Base-by-base conservation (phyloP, 1,284 basidiomycete species). In the Vanrija sp. region DNA sequence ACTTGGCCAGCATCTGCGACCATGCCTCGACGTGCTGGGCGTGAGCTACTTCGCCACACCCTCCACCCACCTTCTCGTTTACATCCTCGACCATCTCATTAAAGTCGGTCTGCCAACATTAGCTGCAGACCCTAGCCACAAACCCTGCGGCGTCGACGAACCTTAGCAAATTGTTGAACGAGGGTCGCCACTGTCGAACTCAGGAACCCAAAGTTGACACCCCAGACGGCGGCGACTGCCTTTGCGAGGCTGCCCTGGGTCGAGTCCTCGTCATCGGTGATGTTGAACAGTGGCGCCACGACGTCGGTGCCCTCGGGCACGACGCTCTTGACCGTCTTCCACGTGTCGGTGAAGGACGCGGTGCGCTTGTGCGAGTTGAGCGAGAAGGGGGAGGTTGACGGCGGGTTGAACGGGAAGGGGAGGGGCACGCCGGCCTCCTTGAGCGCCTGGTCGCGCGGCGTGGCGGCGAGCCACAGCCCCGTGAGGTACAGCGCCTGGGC, bases 181-280 rank as follows among this genome's bases (percentile, higher is more conserved):
- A 76, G 59, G 12, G 85, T 83, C 57, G 83, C 87, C 55, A 86
- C 83, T 15, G 91, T 76, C 56, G 86, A 77, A 56, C 85, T 87
- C 74, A 91, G 84, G 71, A 92, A 94, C 64, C 91, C 89, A 60
- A 88, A 89, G 10, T 86, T 87, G 49, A 92, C 88, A 39, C 84
- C 86, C 73, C 92, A 94, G 63, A 85, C 83, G 18, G 84, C 82
- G 2, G 88, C 85, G 21, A 89, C 83, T 10, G 82, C 83, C 55
- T 83, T 81, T 3, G 86, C 89, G n/a, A 88, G 82, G 55, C 85
- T 86, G 28, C 86, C 79, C 54, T 90, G 80, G 1, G 89, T 91
- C 57, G 84, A 85, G 51, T 89, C 81, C 12, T 85, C 84, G 57
- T 92, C 87, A 68, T 94, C 91, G 57, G 87, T 89, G 54, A 93